These are phyloP conservation scores for Trypanosoma lewisi DNA, from an alignment of 208 protist genomes.

Conservation along the genomic window DNA sequence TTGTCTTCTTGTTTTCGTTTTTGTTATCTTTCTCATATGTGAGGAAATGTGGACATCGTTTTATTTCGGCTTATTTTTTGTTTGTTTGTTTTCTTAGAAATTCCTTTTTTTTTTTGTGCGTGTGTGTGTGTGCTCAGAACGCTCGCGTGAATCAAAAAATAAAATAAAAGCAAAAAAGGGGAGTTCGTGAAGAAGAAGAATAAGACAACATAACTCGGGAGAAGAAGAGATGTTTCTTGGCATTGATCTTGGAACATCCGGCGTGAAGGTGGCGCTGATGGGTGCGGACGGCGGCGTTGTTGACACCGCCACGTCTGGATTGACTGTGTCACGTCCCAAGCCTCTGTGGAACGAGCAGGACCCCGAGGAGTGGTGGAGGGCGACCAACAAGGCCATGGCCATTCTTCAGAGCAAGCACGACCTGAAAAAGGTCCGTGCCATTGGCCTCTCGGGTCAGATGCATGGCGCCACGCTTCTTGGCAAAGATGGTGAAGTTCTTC, in stretches of 20 bases:
- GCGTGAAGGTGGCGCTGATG: slow-evolving; percentile 74
- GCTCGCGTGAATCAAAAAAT: too few species aligned
- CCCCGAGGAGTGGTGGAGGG: slow-evolving; percentile 53
- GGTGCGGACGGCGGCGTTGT: slow-evolving; percentile 43
- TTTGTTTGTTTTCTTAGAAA: slow-evolving; percentile 3
- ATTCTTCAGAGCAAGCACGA: slow-evolving; percentile 50
- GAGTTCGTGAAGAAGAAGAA: not conserved
- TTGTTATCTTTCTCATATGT: slow-evolving; percentile 10
- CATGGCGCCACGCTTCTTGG: slow-evolving; percentile 71
- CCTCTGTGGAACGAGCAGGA: slow-evolving; percentile 79
- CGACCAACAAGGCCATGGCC: slow-evolving; percentile 53
- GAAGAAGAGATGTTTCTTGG: slow-evolving; percentile 48
- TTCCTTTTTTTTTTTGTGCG: slow-evolving; percentile 4
- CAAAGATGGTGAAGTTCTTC: slow-evolving; percentile 51
- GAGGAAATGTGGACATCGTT: slow-evolving; percentile 2
- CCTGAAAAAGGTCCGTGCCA: slow-evolving; percentile 43
- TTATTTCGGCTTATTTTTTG: slow-evolving; percentile 1
- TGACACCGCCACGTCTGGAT: slow-evolving; percentile 44
- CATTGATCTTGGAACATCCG: slow-evolving; percentile 71
- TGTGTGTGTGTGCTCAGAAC: not conserved
- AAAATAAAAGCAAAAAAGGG: too few species aligned
- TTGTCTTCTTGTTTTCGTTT: slow-evolving; percentile 19
- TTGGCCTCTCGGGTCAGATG: slow-evolving; percentile 75
- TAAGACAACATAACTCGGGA: not conserved
- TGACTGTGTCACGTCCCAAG: slow-evolving; percentile 56